phyloP scores from a whole-genome alignment of 2,329 filamentous ascomycete species.

The Cytospora piceicola region DNA sequence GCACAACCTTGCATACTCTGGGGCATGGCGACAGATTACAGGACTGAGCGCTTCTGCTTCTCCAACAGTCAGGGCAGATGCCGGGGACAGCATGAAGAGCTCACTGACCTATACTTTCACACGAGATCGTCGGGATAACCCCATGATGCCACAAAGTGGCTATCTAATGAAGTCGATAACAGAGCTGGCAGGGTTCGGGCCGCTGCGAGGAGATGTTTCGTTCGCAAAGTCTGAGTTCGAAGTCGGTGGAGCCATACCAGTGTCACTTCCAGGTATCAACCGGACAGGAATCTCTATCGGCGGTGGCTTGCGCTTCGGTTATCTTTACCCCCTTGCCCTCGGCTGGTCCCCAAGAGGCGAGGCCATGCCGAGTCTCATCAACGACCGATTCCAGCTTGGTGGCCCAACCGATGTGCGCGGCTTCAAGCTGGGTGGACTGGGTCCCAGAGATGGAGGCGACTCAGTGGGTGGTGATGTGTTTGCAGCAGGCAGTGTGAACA shows the following conservation, averaged over 20 bases:
- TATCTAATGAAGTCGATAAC: slow-evolving; percentile 78
- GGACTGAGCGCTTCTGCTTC: slow-evolving; percentile 76
- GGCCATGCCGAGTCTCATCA: slow-evolving; percentile 75
- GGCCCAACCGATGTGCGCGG: slow-evolving; percentile 94
- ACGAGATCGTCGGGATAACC: slow-evolving; percentile 80
- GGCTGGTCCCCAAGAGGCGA: slow-evolving; percentile 55
- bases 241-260: slow-evolving; percentile 72
- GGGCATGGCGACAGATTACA: slow-evolving; percentile 87
- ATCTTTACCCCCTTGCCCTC: slow-evolving; percentile 80
- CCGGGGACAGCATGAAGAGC: slow-evolving; percentile 89
- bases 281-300: slow-evolving; percentile 82
- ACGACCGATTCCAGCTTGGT: slow-evolving; percentile 93
- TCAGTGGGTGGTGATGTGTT: slow-evolving; percentile 91
- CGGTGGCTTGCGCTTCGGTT: slow-evolving; percentile 76
- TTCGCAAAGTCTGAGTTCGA: slow-evolving; percentile 94
- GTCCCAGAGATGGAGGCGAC: slow-evolving; percentile 83
- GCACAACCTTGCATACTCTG: slow-evolving; percentile 80
- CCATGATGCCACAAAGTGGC: slow-evolving; percentile 80
- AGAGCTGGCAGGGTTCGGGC: slow-evolving; percentile 86
- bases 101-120: slow-evolving; percentile 81
- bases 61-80: slow-evolving; percentile 79
- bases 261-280: slow-evolving; percentile 70
- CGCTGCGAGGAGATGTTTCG: slow-evolving; percentile 84
- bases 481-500: slow-evolving; percentile 83
- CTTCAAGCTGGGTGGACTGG: slow-evolving; percentile 87